Evolutionary conservation across 2,329 filamentous ascomycete genomes (phyloP), one percentile per base, ranked within the genome.

Genomic region (Sclerotinia minor): DNA sequence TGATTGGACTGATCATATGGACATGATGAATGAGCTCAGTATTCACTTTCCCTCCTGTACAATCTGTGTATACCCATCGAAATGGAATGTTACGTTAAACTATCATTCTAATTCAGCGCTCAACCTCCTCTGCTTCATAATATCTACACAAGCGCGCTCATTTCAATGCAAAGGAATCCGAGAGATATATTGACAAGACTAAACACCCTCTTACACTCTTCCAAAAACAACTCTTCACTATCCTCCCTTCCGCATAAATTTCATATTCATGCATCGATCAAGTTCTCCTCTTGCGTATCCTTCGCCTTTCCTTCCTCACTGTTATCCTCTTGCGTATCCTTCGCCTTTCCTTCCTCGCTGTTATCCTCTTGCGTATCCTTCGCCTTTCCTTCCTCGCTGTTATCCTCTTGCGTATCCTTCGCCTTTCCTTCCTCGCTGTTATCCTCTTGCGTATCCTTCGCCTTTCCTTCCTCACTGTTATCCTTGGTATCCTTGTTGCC

Each of bases 341-440:
- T 78, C 21, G 71, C 35, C 66, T 76, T 74, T 35, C 66, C 59
- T 71, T 77, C 76, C 55, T 76, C 76, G 47, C 67, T 75, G 71
- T 78, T 79, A 70, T 80, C 78, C n/a, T n/a, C 70, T 77, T 77
- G 50, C n/a, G 78, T 79, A 71, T 79, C 79, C 72, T 80, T 78
- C 21, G 71, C 35, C 66, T 76, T 74, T 35, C 66, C 59, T 71
- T 77, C 76, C 55, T 76, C 76, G 47, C 67, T 75, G 79, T 87
- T 87, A 79, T 84, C 85, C 76, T 87, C 83, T 50, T 86, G 83
- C 72, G 21, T n/a, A n/a, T n/a, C n/a, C n/a, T n/a, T n/a, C n/a
- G n/a, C n/a, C n/a, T n/a, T n/a, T n/a, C n/a, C n/a, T n/a, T n/a
- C n/a, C n/a, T n/a, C n/a, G n/a, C n/a, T n/a, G 79, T 87, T 87